Evolutionary conservation across 805 yeast genomes (phyloP).

Genomic region (Metschnikowia drakensbergensis): DNA sequence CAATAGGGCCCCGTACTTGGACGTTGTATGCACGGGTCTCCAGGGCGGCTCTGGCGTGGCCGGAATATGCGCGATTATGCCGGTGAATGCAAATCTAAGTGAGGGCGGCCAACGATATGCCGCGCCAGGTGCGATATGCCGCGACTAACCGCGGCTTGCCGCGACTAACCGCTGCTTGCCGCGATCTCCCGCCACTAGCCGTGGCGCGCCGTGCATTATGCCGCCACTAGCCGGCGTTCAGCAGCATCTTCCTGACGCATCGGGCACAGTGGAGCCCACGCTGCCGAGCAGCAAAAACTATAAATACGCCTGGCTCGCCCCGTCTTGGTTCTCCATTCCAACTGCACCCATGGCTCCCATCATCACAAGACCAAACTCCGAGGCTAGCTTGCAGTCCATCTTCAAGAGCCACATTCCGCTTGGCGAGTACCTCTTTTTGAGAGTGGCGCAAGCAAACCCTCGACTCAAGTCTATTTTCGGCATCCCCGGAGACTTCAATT

Average conservation of each 20-base stretch:
- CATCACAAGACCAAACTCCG: conserved; percentile 14
- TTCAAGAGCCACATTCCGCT: conserved; percentile 38
- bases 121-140: conserved; percentile 3
- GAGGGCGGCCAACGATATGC: not conserved
- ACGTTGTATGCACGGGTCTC: not conserved
- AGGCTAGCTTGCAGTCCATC: conserved; percentile 2
- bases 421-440: conserved; percentile 61
- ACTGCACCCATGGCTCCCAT: conserved; percentile 16
- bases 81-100: not conserved
- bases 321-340: not conserved
- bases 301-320: not conserved
- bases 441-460: conserved; percentile 53
- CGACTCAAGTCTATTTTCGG: conserved; percentile 56
- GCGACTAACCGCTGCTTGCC: conserved; percentile 5
- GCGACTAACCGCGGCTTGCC: conserved; percentile 7
- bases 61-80: not conserved
- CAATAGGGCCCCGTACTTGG: too few species aligned
- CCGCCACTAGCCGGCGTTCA: not conserved
- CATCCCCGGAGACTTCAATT: conserved; percentile 76
- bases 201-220: not conserved
- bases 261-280: too few species aligned
- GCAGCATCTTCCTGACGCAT: not conserved
- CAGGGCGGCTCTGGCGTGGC: not conserved
- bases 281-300: not conserved
- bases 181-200: conserved; percentile 1